Evolutionary conservation across 805 yeast species (phyloP), one percentile per base, ranked within the genome.

Genomic region (Lachancea thermotolerans): DNA sequence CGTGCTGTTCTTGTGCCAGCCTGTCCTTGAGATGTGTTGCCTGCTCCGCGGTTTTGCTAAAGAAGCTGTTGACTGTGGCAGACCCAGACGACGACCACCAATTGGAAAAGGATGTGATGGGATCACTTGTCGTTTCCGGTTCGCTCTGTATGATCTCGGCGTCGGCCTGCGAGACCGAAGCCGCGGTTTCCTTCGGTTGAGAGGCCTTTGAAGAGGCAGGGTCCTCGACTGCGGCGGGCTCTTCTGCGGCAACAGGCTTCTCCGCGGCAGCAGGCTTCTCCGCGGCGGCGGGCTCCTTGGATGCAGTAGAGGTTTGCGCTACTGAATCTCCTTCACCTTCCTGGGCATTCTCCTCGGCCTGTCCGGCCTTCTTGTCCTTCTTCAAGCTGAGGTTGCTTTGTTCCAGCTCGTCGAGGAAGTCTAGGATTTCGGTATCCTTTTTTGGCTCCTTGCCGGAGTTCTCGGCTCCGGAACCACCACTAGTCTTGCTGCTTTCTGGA

Each of bases 31-130:
- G 68, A 32, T 68, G 65, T 39, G 68, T 62, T 1, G 74, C 73
- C 41, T 69, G 70, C 37, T 65, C 66, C 4, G 82, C 66, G 17
- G 88, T 81, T 41, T 60, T 63, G 10, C 79, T 85, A 88, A 89
- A 83, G 11, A 85, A 52, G 6, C 80, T 79, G 4, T 76, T 72
- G 2, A 82, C 87, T 25, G 78, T 78, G 2, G 74, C 69, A 2
- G 88, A 78, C 0, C 90, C 90, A 37, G 79, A 79, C 1, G 71
- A 71, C 2, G 78, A 75, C 88, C 89, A 83, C 93, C 95, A 85
- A 33, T 72, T 77, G 3, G 88, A 72, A 41, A 84, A 65, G 1
- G 86, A 74, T 0, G 81, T 71, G 32, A 83, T 73, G 12, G 90
- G 88, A 55, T 82, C 88, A 48, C 71, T 63, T 7, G 64, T 25